A percentile compares a stretch with the other conserved stretches of the same genome.
These are phyloP conservation scores for Colletotrichum zoysiae DNA, from an alignment of 2,329 filamentous ascomycete genomes.

Conservation along the genomic window DNA sequence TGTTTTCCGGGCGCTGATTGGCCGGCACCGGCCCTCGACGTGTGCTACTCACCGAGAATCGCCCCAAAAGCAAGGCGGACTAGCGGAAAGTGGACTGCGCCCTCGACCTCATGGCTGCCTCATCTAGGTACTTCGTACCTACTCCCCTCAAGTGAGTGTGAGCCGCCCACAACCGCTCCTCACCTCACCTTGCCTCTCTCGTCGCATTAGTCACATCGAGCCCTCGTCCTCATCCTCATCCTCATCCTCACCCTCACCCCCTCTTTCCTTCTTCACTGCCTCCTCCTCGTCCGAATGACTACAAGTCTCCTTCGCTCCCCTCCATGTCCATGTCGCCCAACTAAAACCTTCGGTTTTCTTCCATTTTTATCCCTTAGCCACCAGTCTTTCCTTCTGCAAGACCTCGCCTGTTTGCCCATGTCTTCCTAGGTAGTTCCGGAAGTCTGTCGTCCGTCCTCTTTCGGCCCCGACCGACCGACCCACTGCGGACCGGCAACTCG, in stretches of 20 bases:
- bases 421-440: slow-evolving; percentile 12
- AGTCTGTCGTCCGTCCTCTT: slow-evolving; percentile 15
- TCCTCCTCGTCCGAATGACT: slow-evolving; percentile 19
- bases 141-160: background rate
- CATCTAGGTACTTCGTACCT: no score
- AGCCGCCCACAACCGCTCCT: background rate
- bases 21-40: background rate
- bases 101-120: slow-evolving; percentile 17
- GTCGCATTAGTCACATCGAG: background rate
- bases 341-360: slow-evolving; percentile 27
- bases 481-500: slow-evolving; percentile 34
- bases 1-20: background rate
- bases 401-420: slow-evolving; percentile 18
- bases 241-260: slow-evolving; percentile 1
- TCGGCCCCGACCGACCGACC: slow-evolving; percentile 38
- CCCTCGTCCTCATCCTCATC: no score
- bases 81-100: slow-evolving; percentile 15
- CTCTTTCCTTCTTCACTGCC: slow-evolving; percentile 12
- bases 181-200: background rate
- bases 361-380: slow-evolving; percentile 25
- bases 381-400: background rate
- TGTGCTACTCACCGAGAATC: slow-evolving; percentile 17
- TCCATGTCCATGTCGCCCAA: slow-evolving; percentile 26
- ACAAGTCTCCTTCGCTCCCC: slow-evolving; percentile 7
- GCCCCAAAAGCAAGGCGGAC: slow-evolving; percentile 28